phyloP scores from a whole-genome alignment of 306 rosid species.

The Vigna unguiculata region DNA sequence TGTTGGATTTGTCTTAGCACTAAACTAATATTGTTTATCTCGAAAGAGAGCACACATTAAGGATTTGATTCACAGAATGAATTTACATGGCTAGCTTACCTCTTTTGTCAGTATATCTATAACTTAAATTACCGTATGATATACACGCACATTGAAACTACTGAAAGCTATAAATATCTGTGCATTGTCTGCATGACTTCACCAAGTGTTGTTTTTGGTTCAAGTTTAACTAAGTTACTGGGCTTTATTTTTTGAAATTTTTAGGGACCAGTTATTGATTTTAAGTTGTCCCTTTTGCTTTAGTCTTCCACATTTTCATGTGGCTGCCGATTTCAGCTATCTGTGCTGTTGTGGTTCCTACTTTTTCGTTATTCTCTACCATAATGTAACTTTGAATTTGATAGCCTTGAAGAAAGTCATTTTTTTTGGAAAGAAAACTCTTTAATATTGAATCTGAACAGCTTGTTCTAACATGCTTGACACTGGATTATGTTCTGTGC shows the following conservation, averaged over 20 bases:
- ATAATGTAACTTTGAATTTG: neutral
- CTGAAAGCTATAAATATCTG: no score
- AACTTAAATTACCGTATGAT: neutral
- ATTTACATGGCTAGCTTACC: neutral
- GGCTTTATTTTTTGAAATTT: neutral
- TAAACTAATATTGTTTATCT: slow-evolving; percentile 16
- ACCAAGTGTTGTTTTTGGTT: neutral
- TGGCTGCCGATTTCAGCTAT: slow-evolving; percentile 5
- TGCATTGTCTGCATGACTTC: no score
- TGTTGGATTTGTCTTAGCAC: neutral
- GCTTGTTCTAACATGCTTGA: neutral
- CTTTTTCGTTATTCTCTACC: neutral
- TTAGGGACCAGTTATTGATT: neutral
- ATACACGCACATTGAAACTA: no score
- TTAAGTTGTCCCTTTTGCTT: slow-evolving; percentile 7
- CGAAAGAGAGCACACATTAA: neutral
- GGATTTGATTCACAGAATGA: no score
- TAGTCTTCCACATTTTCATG: neutral
- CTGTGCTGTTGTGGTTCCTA: slow-evolving; percentile 2
- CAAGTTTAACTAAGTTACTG: no score
- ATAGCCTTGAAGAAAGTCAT: slow-evolving; percentile 24
- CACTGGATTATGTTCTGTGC: neutral
- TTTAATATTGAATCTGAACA: neutral
- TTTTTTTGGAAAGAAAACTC: neutral
- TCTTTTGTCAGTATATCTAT: neutral